These are phyloP conservation scores for Paramecium pentaurelia DNA, from an alignment of 73 alveolate species.

Conservation along the genomic window DNA sequence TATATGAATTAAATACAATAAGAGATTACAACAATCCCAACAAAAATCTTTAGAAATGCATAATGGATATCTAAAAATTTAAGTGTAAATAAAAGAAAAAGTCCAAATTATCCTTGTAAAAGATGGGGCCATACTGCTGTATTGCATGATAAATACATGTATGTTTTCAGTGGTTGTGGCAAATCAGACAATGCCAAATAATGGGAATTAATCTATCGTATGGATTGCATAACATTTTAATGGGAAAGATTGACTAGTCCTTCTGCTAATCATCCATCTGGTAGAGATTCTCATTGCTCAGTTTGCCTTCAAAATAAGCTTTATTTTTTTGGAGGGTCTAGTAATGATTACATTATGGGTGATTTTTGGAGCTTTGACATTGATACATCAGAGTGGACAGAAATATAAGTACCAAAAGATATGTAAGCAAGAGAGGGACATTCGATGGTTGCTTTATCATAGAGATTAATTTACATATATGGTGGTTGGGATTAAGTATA, in stretches of 20 bases:
- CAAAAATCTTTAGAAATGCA: slow-evolving; percentile 32
- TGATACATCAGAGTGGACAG: slow-evolving; percentile 43
- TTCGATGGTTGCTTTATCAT: slow-evolving; percentile 25
- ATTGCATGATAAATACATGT: slow-evolving; percentile 47
- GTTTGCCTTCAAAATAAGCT: slow-evolving; percentile 10
- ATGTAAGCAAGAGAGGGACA: slow-evolving; percentile 58
- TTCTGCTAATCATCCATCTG: slow-evolving; percentile 10
- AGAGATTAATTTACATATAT: slow-evolving; percentile 9
- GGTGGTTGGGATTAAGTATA: slow-evolving; percentile 57
- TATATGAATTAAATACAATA: neutral
- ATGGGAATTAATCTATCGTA: slow-evolving; percentile 28
- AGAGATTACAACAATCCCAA: neutral
- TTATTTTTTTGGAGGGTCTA: slow-evolving; percentile 51
- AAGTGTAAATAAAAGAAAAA: slow-evolving; percentile 19
- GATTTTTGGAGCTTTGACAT: slow-evolving; percentile 58
- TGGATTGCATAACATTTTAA: slow-evolving; percentile 50
- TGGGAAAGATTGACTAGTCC: slow-evolving; percentile 49
- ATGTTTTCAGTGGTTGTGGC: slow-evolving; percentile 59
- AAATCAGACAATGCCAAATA: slow-evolving; percentile 10
- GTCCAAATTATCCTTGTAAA: slow-evolving; percentile 46
- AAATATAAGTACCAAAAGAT: neutral
- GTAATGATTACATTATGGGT: slow-evolving; percentile 9
- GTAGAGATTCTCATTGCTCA: slow-evolving; percentile 54
- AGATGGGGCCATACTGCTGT: slow-evolving; percentile 63
- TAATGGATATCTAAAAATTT: slow-evolving; percentile 14